Evolutionary conservation across 2,329 filamentous ascomycete genomes (phyloP).

Genomic region (Colletotrichum paranaense): DNA sequence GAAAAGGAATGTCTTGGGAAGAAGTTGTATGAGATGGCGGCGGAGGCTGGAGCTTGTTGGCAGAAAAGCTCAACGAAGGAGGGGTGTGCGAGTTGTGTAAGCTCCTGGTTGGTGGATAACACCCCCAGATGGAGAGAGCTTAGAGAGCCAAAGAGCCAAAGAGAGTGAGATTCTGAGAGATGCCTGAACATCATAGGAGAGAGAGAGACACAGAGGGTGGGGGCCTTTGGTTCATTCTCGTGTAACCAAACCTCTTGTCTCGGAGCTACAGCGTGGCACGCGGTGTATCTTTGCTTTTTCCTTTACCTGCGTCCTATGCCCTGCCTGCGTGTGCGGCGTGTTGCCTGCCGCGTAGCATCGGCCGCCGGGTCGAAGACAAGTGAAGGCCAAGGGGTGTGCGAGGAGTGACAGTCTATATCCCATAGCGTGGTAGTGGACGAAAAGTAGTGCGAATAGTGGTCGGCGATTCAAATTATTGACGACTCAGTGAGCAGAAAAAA

Average conservation of each 20-base stretch:
- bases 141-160: background rate
- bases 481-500: background rate
- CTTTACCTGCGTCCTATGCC: background rate
- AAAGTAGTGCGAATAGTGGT: no score
- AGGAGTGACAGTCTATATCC: background rate
- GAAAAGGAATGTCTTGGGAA: background rate
- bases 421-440: no score
- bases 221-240: background rate
- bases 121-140: background rate
- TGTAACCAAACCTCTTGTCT: slow-evolving; percentile 24
- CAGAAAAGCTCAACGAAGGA: background rate
- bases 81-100: background rate
- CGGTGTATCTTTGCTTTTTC: slow-evolving; percentile 18
- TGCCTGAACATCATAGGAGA: background rate
- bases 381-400: background rate
- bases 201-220: background rate
- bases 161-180: background rate
- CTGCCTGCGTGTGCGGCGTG: background rate
- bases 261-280: slow-evolving; percentile 22
- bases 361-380: background rate
- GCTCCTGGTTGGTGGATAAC: slow-evolving; percentile 1
- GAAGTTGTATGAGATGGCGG: background rate
- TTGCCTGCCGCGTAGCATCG: slow-evolving; percentile 15
- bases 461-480: background rate
- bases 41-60: background rate